Conservation (phyloP, 1,284 basidiomycete species). For the Microbotryum lychnidis-dioicae region DNA sequence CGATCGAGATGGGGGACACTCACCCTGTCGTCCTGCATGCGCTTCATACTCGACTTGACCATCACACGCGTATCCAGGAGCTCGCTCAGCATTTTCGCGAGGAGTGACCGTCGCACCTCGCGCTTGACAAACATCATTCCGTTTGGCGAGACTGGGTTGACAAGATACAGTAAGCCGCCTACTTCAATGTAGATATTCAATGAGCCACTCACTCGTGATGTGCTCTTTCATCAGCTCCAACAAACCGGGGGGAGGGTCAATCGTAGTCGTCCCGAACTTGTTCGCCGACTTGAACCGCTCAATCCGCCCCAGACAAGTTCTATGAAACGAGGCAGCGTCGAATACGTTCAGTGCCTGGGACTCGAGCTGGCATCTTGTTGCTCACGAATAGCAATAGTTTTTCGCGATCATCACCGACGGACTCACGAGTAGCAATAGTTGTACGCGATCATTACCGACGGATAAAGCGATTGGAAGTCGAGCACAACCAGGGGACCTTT, state of each 20-base stretch:
- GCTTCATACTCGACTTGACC: constrained; percentile 93
- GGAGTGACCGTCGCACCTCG: constrained; percentile 69
- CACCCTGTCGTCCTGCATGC: constrained; percentile 64
- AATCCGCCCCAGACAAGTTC: constrained; percentile 87
- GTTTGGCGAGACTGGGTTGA: constrained; percentile 71
- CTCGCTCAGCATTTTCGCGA: constrained; percentile 87
- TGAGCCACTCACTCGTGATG: constrained; percentile 54
- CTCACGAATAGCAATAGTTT: constrained; percentile 71
- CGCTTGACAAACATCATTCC: constrained; percentile 89
- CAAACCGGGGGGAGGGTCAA: constrained; percentile 62
- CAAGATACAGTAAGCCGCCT: constrained; percentile 14
- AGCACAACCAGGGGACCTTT: constrained; percentile 82
- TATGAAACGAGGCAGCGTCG: constrained; percentile 5
- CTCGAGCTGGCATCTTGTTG: neutral
- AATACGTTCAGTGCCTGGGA: neutral
- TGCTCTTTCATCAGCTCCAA: constrained; percentile 62
- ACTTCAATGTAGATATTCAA: neutral
- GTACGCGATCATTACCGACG: constrained; percentile 96
- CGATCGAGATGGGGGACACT: constrained; percentile 1
- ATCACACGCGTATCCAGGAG: constrained; percentile 93
- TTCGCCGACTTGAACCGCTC: constrained; percentile 73
- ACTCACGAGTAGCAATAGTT: constrained; percentile 70
- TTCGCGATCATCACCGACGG: constrained; percentile 98
- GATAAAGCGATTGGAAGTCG: constrained; percentile 94
- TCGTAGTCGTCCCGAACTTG: constrained; percentile 71